phyloP scores from a whole-genome alignment of 306 rosid genomes.

The Quercus alba region DNA sequence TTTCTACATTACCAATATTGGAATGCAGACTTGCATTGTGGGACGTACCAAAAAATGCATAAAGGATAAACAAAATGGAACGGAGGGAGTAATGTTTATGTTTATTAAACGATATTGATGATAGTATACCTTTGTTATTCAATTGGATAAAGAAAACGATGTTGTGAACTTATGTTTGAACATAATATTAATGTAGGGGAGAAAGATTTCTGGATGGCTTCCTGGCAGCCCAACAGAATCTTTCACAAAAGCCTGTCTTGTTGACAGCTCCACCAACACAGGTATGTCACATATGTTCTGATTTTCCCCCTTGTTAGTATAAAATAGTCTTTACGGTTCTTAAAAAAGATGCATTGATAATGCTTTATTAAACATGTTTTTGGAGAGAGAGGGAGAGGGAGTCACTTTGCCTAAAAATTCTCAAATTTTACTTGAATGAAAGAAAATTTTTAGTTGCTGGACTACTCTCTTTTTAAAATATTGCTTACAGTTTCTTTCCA shows the following conservation, averaged over 20 bases:
- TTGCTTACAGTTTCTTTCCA: no score
- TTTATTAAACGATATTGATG: background rate
- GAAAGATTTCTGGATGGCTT: slow-evolving; percentile 35
- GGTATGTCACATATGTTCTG: slow-evolving; percentile 27
- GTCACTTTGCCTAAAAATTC: no score
- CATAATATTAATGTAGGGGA: slow-evolving; percentile 39
- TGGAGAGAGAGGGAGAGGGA: no score
- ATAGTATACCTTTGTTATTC: background rate
- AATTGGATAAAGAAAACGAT: background rate
- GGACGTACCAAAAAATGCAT: background rate
- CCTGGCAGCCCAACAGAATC: slow-evolving; percentile 40
- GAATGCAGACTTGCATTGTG: no score
- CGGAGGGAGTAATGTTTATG: background rate
- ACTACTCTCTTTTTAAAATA: no score
- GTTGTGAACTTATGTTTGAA: slow-evolving; percentile 8
- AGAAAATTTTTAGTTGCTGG: no score
- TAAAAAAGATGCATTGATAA: no score
- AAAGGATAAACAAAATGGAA: background rate
- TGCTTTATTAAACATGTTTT: no score
- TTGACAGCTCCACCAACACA: slow-evolving; percentile 31
- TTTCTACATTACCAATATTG: background rate
- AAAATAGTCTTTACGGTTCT: no score
- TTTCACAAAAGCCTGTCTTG: slow-evolving; percentile 37
- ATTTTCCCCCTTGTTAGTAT: no score
- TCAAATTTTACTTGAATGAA: no score